Evolutionary conservation across 345 rosid genomes (phyloP).

Genomic region (Citrus inodora): DNA sequence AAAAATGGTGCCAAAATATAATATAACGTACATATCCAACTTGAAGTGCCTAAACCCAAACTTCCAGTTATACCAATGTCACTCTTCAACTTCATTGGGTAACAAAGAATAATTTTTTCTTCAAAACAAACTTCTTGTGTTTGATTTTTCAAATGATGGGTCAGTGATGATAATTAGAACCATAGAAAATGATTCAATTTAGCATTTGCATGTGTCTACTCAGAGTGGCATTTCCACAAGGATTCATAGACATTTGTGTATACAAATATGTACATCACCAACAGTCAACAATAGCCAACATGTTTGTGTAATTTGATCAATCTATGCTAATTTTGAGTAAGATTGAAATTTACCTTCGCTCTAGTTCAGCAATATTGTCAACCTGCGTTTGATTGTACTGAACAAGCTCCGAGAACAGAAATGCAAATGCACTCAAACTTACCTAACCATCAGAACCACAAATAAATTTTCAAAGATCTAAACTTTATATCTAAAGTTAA

Average conservation of each 20-base stretch:
- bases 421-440: slow-evolving; percentile 52
- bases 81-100: not conserved
- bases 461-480: not conserved
- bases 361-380: slow-evolving; percentile 92
- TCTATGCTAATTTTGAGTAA: not conserved
- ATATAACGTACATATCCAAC: not conserved
- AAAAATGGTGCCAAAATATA: not conserved
- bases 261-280: not conserved
- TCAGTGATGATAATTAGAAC: not conserved
- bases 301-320: no score
- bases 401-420: slow-evolving; percentile 80
- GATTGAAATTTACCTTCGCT: slow-evolving; percentile 60
- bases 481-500: not conserved
- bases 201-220: not conserved
- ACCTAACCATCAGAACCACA: slow-evolving; percentile 35
- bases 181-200: not conserved
- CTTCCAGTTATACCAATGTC: not conserved
- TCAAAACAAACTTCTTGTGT: not conserved
- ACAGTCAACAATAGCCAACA: not conserved
- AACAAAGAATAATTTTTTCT: not conserved
- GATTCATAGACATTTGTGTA: not conserved
- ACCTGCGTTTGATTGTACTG: slow-evolving; percentile 98
- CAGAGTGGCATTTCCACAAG: not conserved
- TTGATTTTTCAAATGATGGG: not conserved
- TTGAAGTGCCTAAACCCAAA: not conserved